Evolutionary conservation across 2,329 filamentous ascomycete species (phyloP).

Genomic region (Huntiella omanensis): DNA sequence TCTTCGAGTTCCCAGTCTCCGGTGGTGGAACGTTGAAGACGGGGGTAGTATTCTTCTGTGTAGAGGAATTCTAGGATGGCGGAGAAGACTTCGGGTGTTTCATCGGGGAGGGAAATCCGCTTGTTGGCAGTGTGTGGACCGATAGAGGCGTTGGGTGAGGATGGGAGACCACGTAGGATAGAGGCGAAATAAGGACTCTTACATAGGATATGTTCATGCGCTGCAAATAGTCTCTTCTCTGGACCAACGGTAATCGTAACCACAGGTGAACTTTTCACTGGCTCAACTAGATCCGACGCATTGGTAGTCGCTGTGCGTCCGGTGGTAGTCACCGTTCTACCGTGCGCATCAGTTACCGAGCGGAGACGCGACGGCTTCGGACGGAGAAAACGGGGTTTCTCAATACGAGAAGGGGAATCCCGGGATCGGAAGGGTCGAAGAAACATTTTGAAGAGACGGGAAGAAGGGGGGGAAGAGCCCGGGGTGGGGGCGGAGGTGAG

Average conservation of each 20-base stretch:
- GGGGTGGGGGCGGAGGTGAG: neutral
- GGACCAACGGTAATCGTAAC: conserved; percentile 69
- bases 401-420: conserved; percentile 46
- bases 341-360: conserved; percentile 19
- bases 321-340: neutral
- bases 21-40: conserved; percentile 70
- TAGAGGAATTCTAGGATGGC: conserved; percentile 91
- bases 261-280: conserved; percentile 40
- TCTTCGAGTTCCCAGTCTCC: conserved; percentile 85
- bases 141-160: conserved; percentile 21
- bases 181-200: conserved; percentile 70
- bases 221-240: conserved; percentile 80
- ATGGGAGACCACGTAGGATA: conserved; percentile 52
- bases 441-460: conserved; percentile 45
- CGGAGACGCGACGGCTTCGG: conserved; percentile 53
- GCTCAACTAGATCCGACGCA: neutral
- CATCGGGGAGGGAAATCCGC: conserved; percentile 53
- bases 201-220: conserved; percentile 79
- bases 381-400: conserved; percentile 75
- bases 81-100: conserved; percentile 85
- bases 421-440: conserved; percentile 67
- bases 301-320: neutral
- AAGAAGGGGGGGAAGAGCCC: neutral
- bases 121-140: conserved; percentile 28
- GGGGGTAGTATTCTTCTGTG: conserved; percentile 90